Evolutionary conservation across 1,139 yeast genomes (phyloP), one percentile per base, ranked within the genome.

Genomic region (Hansenula sp.): DNA sequence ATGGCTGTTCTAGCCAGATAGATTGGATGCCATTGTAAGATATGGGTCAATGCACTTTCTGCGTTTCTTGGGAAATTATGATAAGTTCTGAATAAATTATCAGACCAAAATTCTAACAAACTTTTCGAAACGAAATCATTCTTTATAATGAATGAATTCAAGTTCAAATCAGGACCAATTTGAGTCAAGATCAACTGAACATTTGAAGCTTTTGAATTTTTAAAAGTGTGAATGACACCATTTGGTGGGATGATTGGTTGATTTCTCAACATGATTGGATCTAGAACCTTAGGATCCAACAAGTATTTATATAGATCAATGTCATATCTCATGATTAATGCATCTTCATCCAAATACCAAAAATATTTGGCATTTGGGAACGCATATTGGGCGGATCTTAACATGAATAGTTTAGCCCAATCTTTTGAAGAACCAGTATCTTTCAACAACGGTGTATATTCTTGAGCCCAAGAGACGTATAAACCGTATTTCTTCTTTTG

Each of bases 11-110:
- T 84, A 44, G 85, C 75, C 53, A 91, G 72, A 34, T 84, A 68
- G 40, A 76, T 77, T 12, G 96, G 96, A 61, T 93, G 99, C 99
- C 98, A 93, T 63, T 89, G 96, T 51, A 90, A 69, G 33, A 89
- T 71, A 62, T 93, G 98, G 21, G 89, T 79, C 42, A 91, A 61
- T 0, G 94, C 88, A 12, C 81, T 74, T 49, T 78, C 80, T 3
- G 86, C 83, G 27, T 77, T 77, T 52, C 59, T 68, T 16, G 77
- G 77, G 65, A 87, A 86, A 59, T 76, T 77, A 30, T 68, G 70
- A 64, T 85, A 89, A 40, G 73, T 71, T 59, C 85, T 76, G 59
- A 79, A 83, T 41, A 88, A 70, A 15, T 79, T 79, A 59, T 87
- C 90, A 33, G 75, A 65, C 91, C 96, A 84, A 52, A 77, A 74